phyloP scores from a whole-genome alignment of 2,329 filamentous ascomycete genomes.

The Aspergillus eucalypticola region DNA sequence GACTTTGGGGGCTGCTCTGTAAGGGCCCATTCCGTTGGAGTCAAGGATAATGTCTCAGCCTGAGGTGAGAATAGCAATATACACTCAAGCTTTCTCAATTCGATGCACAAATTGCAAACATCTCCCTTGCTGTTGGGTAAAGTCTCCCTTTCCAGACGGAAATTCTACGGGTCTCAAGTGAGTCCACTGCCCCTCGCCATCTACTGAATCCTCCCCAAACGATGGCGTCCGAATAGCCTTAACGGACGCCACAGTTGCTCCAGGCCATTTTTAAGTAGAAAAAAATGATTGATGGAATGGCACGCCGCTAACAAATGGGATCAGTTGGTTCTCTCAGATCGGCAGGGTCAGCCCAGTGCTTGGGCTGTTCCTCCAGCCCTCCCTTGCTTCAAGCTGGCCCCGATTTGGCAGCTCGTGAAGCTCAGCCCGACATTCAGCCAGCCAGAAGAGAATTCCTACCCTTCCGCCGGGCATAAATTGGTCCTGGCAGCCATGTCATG shows the following conservation, averaged over 20 bases:
- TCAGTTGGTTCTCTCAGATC: slow-evolving; percentile 18
- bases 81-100: not conserved
- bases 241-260: not conserved
- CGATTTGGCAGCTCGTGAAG: slow-evolving; percentile 9
- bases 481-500: not conserved
- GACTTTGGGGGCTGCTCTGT: not conserved
- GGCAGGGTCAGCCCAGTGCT: slow-evolving; percentile 20
- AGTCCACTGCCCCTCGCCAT: too few species aligned
- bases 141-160: not conserved
- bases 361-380: slow-evolving; percentile 1
- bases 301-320: not conserved
- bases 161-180: too few species aligned
- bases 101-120: not conserved
- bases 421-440: not conserved
- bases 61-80: not conserved
- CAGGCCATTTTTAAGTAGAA: not conserved
- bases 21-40: not conserved
- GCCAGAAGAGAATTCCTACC: not conserved
- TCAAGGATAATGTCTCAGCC: not conserved
- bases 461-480: not conserved
- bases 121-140: not conserved
- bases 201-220: not conserved
- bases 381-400: not conserved
- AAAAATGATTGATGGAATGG: not conserved
- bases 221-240: not conserved